Percentiles rank a stretch among this genome's conserved stretches.
Conservation (phyloP, 2,329 filamentous ascomycete genomes). For the Fusarium miscanthi region DNA sequence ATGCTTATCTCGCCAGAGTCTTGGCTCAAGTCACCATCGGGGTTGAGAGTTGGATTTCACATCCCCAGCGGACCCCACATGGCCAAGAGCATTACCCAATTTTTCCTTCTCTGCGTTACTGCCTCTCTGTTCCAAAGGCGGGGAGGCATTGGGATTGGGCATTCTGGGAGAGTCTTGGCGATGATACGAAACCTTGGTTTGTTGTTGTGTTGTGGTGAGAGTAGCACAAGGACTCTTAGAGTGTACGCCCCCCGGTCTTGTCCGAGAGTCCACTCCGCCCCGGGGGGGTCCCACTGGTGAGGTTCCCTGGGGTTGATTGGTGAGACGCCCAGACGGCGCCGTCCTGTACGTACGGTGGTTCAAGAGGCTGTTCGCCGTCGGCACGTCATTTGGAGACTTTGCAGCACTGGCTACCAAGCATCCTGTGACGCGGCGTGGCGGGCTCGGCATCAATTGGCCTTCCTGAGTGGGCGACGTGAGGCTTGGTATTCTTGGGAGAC, state of each 20-base stretch:
- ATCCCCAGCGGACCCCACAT: constrained; percentile 38
- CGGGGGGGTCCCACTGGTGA: constrained; percentile 10
- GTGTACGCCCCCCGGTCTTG: constrained; percentile 26
- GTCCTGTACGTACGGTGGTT: constrained; percentile 16
- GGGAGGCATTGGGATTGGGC: constrained; percentile 35
- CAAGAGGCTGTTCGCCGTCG: constrained; percentile 11
- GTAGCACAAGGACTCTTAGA: neutral
- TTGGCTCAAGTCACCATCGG: constrained; percentile 32
- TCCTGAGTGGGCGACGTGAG: constrained; percentile 29
- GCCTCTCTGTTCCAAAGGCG: constrained; percentile 38
- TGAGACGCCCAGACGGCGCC: neutral
- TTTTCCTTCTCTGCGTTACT: constrained; percentile 41
- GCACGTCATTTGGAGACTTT: constrained; percentile 41
- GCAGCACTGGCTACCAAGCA: constrained; percentile 11
- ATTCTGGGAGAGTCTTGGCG: constrained; percentile 30
- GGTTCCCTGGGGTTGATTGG: constrained; percentile 27
- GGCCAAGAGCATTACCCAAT: constrained; percentile 38
- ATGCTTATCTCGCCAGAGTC: constrained; percentile 35
- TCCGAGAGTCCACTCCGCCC: constrained; percentile 20
- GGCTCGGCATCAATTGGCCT: constrained; percentile 38
- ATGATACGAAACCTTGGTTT: constrained; percentile 38
- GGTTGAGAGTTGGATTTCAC: constrained; percentile 17
- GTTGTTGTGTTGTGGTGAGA: constrained; percentile 32
- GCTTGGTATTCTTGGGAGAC: constrained; percentile 41
- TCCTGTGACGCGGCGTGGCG: constrained; percentile 45